A percentile compares a stretch with the other conserved stretches of the same genome.
Evolutionary conservation across 306 rosid genomes (phyloP).

Genomic region (Coriaria nepalensis): DNA sequence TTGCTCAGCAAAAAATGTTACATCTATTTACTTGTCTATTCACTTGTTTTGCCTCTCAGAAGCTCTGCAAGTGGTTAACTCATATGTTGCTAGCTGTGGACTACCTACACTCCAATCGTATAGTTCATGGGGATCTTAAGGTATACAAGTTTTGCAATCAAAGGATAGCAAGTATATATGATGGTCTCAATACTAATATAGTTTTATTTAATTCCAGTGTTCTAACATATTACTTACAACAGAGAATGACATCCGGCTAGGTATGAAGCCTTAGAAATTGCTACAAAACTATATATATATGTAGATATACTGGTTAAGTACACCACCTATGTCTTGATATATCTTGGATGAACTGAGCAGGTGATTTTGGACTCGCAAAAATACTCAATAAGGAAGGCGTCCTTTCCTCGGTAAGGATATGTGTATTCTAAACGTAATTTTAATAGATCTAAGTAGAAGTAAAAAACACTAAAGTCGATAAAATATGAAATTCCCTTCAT

Average conservation of each 20-base stretch:
- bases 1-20: background rate
- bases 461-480: too few relatives aligned
- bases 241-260: constrained; percentile 65
- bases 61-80: constrained; percentile 87
- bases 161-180: background rate
- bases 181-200: too few relatives aligned
- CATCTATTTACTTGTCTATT: constrained; percentile 7
- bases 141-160: constrained; percentile 23
- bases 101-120: constrained; percentile 81
- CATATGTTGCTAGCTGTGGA: constrained; percentile 81
- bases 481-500: background rate
- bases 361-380: constrained; percentile 95
- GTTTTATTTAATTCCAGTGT: constrained; percentile 49
- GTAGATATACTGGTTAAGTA: too few relatives aligned
- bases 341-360: constrained; percentile 22
- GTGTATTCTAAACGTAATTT: background rate
- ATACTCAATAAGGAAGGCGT: constrained; percentile 61
- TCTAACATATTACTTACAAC: constrained; percentile 84
- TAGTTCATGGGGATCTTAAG: constrained; percentile 88
- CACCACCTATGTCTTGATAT: too few relatives aligned
- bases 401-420: constrained; percentile 52
- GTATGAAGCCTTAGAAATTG: constrained; percentile 25
- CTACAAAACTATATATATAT: too few relatives aligned
- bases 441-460: too few relatives aligned
- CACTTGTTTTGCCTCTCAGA: constrained; percentile 26